Conservation (phyloP, 129 eudicot species). For the Daucus carota region DH1_v3.0 NC_030385.2:8640501-8641000, state of each 20-base stretch:
- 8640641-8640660: conserved; percentile 40
- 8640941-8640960: background rate
- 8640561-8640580: background rate
- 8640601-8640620: conserved; percentile 70
- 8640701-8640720: background rate
- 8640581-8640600: background rate
- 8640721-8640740: background rate
- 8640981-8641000: background rate
- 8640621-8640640: conserved; percentile 46
- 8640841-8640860: conserved; percentile 86
- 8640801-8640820: conserved; percentile 45
- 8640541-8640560: background rate
- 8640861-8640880: conserved; percentile 94
- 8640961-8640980: background rate
- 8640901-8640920: conserved; percentile 73
- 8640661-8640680: conserved; percentile 38
- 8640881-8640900: conserved; percentile 94
- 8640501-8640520: background rate
- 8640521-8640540: background rate
- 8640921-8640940: background rate
- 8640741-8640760: background rate
- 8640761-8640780: conserved; percentile 1
- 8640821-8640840: conserved; percentile 61
- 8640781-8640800: conserved; percentile 31
- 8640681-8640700: conserved; percentile 26